Conservation (phyloP, 805 yeast genomes). For the Lipomyces mesembrius region DNA sequence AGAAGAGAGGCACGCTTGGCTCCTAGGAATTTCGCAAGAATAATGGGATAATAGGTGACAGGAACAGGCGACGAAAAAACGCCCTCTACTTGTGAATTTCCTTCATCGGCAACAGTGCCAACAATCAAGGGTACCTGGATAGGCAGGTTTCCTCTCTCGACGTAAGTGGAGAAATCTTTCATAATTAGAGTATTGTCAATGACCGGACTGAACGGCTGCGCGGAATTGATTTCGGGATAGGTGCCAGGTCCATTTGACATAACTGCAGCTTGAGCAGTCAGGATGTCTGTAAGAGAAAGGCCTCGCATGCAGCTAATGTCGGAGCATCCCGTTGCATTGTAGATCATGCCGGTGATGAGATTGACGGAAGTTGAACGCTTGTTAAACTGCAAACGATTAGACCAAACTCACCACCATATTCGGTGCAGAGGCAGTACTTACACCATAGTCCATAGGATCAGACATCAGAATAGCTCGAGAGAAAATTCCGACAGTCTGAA, state of each 20-base stretch:
- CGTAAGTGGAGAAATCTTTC: conserved; percentile 34
- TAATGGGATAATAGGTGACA: conserved; percentile 5
- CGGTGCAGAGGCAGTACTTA: neutral
- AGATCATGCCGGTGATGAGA: conserved; percentile 18
- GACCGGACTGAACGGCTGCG: conserved; percentile 41
- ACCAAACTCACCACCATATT: neutral
- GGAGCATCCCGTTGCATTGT: conserved; percentile 27
- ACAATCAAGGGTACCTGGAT: conserved; percentile 39
- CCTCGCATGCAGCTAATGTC: conserved; percentile 31
- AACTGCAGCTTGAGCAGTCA: conserved; percentile 26
- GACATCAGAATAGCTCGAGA: conserved; percentile 30
- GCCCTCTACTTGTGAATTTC: conserved; percentile 35
- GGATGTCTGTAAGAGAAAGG: conserved; percentile 9
- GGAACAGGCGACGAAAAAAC: conserved; percentile 21
- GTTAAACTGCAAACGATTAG: conserved; percentile 21
- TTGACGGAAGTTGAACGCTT: conserved; percentile 23
- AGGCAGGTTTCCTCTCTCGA: conserved; percentile 27
- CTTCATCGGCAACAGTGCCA: conserved; percentile 42
- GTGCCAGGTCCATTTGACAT: conserved; percentile 10
- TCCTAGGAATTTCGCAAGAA: conserved; percentile 26
- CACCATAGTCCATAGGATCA: conserved; percentile 37
- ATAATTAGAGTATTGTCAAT: conserved; percentile 37
- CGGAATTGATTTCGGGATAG: conserved; percentile 28
- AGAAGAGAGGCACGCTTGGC: conserved; percentile 21
- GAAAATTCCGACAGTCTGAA: conserved; percentile 23